Conservation (phyloP, 2,329 filamentous ascomycete genomes). For the Colletotrichum sp. region DNA sequence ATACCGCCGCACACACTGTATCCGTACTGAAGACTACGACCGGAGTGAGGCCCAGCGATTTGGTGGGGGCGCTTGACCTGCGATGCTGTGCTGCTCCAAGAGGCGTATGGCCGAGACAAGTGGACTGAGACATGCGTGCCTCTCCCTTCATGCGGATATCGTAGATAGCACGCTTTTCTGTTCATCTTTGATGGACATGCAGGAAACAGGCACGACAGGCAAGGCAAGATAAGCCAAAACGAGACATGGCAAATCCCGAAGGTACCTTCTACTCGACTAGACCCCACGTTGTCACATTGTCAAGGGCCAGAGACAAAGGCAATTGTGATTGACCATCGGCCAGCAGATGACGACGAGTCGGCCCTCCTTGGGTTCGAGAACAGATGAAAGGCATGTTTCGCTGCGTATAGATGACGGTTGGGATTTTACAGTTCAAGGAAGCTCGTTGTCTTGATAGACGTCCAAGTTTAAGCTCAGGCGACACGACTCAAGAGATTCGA, state of each 20-base stretch:
- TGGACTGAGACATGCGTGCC: background rate
- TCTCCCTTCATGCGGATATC: background rate
- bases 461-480: background rate
- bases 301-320: background rate
- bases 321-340: background rate
- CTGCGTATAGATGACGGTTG: background rate
- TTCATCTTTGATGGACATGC: background rate
- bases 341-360: background rate
- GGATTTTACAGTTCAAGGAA: background rate
- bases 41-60: background rate
- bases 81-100: background rate
- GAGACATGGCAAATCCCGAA: background rate
- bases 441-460: background rate
- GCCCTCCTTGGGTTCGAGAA: background rate
- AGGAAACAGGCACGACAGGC: background rate
- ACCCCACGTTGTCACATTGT: background rate
- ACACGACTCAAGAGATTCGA: background rate
- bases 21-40: background rate
- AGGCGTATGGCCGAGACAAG: background rate
- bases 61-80: background rate
- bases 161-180: background rate
- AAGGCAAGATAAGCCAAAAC: conserved; percentile 4
- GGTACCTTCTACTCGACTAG: background rate
- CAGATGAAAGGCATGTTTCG: background rate
- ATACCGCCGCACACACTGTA: too few relatives aligned